Evolutionary conservation across 495 filamentous ascomycete genomes (phyloP), one percentile per base, ranked within the genome.

Genomic region (Acidomyces sp.): DNA sequence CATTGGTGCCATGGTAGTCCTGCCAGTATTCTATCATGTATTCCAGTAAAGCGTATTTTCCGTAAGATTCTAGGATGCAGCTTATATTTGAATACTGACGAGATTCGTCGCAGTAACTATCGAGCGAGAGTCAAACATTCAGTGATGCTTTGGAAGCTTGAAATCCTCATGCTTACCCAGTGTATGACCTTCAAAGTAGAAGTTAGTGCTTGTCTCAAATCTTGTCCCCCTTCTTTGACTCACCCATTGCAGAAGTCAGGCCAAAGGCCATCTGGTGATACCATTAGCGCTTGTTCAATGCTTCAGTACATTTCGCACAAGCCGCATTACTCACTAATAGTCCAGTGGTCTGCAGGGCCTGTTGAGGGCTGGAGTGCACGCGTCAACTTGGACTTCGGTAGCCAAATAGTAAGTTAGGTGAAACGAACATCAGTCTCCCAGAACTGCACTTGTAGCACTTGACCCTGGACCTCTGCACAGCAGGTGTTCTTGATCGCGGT

Each of bases 191-290:
- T n/a, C n/a, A n/a, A n/a, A n/a, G n/a, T n/a, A n/a, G n/a, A n/a
- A n/a, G n/a, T n/a, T n/a, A n/a, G n/a, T n/a, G n/a, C n/a, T n/a
- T n/a, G n/a, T n/a, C n/a, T n/a, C n/a, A n/a, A n/a, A n/a, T n/a
- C n/a, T n/a, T n/a, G n/a, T n/a, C n/a, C n/a, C n/a, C n/a, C n/a
- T n/a, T 34, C 12, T 23, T 82, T 72, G 55, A 74, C 88, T 17
- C 72, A 77, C 39, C 83, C 85, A 49, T 85, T 77, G 59, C 85
- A 93, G 42, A 75, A 71, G 57, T 90, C 82, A n/a, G 83, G 84
- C 57, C 85, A 92, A 22, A 93, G 26, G n/a, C n/a, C n/a, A n/a
- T 29, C 26, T 29, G 9, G 26, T 29, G 26, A 29, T 9, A 29
- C n/a, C n/a, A n/a, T 15, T 13, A 29, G 26, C 26, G 26, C 13